These are phyloP conservation scores for Bipolaris cookei DNA, from an alignment of 2,329 filamentous ascomycete species.

Conservation along the genomic window DNA sequence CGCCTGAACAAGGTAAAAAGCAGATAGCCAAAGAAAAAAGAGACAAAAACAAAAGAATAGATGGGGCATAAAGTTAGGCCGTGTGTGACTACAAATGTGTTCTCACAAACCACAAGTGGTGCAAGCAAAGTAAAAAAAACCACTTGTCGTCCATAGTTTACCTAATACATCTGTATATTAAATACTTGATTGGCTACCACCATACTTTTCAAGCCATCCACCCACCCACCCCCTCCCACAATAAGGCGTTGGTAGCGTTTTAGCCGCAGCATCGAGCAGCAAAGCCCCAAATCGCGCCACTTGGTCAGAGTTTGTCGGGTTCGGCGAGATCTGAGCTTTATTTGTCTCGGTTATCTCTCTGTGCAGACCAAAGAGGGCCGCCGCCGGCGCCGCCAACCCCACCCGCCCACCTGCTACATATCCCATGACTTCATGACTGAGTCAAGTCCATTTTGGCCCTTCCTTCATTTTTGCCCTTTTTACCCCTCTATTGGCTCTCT, in stretches of 20 bases:
- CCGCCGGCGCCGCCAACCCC: slow-evolving; percentile 7
- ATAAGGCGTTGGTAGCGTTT: slow-evolving; percentile 8
- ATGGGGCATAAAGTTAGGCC: too few species aligned
- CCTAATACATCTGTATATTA: neutral
- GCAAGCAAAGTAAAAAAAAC: neutral
- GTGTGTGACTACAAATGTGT: neutral
- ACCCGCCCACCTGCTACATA: neutral
- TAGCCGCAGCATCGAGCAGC: slow-evolving; percentile 15
- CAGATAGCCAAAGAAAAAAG: neutral
- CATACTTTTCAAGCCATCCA: too few species aligned
- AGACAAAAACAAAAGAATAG: neutral
- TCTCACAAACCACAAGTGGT: too few species aligned
- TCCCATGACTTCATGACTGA: slow-evolving; percentile 22
- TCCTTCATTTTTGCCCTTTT: neutral
- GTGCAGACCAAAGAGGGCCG: neutral
- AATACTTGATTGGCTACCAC: slow-evolving; percentile 21
- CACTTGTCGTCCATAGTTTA: too few species aligned
- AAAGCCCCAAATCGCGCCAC: neutral
- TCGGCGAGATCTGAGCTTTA: slow-evolving; percentile 16
- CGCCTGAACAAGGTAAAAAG: neutral
- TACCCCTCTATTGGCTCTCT: slow-evolving; percentile 21
- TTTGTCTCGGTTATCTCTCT: slow-evolving; percentile 17
- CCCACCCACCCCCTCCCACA: neutral
- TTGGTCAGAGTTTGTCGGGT: slow-evolving; percentile 12
- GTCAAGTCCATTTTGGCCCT: slow-evolving; percentile 4